Evolutionary conservation across 75 land plant species (phyloP).

Genomic region (Sequoiadendron giganteum): DNA sequence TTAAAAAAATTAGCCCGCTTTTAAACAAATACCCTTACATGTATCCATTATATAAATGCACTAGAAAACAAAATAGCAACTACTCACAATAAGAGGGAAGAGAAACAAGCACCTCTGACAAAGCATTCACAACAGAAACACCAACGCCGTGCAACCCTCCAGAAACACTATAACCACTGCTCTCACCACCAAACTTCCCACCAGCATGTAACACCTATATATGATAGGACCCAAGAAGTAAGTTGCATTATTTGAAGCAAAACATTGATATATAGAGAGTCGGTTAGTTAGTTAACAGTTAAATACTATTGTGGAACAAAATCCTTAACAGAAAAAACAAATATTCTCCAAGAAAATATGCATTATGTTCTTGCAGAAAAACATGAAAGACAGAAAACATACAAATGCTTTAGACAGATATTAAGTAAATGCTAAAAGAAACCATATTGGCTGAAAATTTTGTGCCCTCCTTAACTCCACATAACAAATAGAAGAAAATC

Average conservation of each 20-base stretch:
- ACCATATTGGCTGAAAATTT: not conserved
- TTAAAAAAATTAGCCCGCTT: not conserved
- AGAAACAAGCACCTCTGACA: constrained; percentile 72
- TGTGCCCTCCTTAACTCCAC: not conserved
- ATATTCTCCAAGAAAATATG: not conserved
- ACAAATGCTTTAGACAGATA: not conserved
- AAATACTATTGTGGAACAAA: not conserved
- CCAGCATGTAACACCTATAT: constrained; percentile 94
- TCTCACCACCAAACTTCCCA: constrained; percentile 96
- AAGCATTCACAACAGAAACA: constrained; percentile 97
- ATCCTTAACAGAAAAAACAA: not conserved
- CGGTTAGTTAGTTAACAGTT: not conserved
- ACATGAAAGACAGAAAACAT: not conserved
- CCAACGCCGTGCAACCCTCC: constrained; percentile 99
- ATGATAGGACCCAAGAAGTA: not conserved
- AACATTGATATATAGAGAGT: not conserved
- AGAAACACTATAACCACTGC: constrained; percentile 97
- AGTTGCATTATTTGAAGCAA: not conserved
- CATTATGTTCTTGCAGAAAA: not conserved
- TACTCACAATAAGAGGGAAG: not conserved
- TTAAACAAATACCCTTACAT: not conserved
- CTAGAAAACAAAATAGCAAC: not conserved
- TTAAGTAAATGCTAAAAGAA: not conserved
- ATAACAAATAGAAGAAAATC: not conserved
- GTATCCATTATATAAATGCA: not conserved